Conservation (phyloP, 306 rosid species). For the Carpinus viminea region DNA sequence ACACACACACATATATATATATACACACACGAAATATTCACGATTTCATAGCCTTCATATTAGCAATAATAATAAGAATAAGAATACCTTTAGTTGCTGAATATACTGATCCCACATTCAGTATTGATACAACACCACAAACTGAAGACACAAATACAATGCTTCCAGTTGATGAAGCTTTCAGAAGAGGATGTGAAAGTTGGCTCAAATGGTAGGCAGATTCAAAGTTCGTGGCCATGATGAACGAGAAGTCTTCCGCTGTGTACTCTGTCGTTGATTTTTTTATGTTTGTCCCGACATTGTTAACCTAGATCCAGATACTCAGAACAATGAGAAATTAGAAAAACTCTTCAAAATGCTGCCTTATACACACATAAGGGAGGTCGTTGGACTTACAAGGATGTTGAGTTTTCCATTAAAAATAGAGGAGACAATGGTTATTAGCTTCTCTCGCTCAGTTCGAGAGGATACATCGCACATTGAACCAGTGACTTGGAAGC, state of each 20-base stretch:
- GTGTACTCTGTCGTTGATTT: conserved; percentile 21
- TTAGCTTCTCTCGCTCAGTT: conserved; percentile 14
- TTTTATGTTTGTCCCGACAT: neutral
- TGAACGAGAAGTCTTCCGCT: conserved; percentile 17
- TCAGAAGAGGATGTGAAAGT: conserved; percentile 45
- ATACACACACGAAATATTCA: neutral
- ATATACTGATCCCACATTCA: conserved; percentile 22
- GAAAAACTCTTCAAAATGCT: too few species aligned
- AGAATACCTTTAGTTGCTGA: conserved; percentile 36
- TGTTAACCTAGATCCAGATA: neutral
- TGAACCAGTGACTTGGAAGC: conserved; percentile 25
- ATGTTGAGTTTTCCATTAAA: conserved; percentile 34
- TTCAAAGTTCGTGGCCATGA: conserved; percentile 33
- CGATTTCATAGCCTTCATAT: neutral
- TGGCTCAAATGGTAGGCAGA: conserved; percentile 35
- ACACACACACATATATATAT: too few species aligned
- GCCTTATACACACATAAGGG: too few species aligned
- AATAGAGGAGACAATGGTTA: conserved; percentile 9
- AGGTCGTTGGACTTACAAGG: conserved; percentile 1
- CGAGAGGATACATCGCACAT: conserved; percentile 11
- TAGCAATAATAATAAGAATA: neutral
- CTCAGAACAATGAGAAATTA: neutral
- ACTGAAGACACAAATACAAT: conserved; percentile 35
- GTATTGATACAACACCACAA: neutral
- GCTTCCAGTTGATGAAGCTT: conserved; percentile 34